A percentile compares a stretch with the other conserved stretches of the same genome.
These are phyloP conservation scores for Cerrena zonata DNA, from an alignment of 1,284 basidiomycete species.

Conservation along the genomic window DNA sequence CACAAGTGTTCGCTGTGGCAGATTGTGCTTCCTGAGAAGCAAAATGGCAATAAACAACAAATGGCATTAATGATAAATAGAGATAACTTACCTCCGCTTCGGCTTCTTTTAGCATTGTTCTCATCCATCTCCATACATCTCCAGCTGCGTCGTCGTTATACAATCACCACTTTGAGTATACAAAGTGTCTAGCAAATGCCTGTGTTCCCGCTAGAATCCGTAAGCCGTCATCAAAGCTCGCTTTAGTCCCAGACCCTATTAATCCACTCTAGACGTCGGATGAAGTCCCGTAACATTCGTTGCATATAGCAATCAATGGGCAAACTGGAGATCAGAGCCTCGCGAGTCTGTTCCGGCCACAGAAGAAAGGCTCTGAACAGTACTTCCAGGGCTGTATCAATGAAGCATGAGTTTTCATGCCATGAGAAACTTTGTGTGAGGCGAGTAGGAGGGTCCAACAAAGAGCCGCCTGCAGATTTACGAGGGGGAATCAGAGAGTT, in stretches of 20 bases:
- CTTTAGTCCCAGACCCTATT: too few species aligned
- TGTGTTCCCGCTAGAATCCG: not conserved
- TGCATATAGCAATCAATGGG: not conserved
- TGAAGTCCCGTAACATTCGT: not conserved
- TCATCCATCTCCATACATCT: not conserved
- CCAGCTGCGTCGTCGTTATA: not conserved
- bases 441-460: not conserved
- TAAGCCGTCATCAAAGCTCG: not conserved
- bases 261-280: not conserved
- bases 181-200: not conserved
- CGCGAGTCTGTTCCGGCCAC: not conserved
- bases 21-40: too few species aligned
- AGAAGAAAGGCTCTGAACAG: not conserved
- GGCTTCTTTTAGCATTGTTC: not conserved
- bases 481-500: not conserved
- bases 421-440: not conserved
- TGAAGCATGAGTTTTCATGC: conserved; percentile 2
- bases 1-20: not conserved
- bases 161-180: not conserved
- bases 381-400: not conserved
- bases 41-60: not conserved
- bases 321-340: not conserved
- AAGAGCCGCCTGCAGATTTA: not conserved
- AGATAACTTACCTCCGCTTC: not conserved
- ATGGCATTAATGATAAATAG: not conserved